Conservation (phyloP, 768 basidiomycete species). For the Saitozyma sp. region DNA sequence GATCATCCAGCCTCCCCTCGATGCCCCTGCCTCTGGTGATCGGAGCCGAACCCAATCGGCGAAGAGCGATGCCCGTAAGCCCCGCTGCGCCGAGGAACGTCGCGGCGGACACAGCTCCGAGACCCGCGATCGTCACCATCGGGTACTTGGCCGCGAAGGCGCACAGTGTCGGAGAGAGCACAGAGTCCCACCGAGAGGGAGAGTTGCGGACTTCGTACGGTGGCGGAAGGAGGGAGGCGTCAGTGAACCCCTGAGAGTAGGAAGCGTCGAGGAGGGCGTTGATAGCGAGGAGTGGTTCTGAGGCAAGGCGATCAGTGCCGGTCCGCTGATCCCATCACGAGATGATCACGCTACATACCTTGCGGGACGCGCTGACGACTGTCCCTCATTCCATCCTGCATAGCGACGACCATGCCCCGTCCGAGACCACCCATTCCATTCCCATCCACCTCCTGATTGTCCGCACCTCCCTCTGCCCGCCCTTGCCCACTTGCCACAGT, state of each 20-base stretch:
- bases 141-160: conserved; percentile 14
- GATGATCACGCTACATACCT: too few relatives aligned
- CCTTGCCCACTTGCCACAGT: too few relatives aligned
- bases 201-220: not conserved
- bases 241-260: not conserved
- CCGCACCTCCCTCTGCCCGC: too few relatives aligned
- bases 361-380: too few relatives aligned
- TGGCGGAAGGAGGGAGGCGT: not conserved
- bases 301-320: too few relatives aligned
- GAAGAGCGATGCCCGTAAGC: not conserved
- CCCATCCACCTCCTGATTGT: too few relatives aligned
- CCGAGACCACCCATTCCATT: too few relatives aligned
- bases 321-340: too few relatives aligned
- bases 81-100: conserved; percentile 1
- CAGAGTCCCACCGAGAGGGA: not conserved
- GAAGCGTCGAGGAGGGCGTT: conserved; percentile 1
- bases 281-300: not conserved
- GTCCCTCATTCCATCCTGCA: too few relatives aligned
- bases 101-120: conserved; percentile 8
- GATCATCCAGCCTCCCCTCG: not conserved
- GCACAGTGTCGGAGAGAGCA: not conserved
- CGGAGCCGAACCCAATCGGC: not conserved
- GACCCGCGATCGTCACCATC: conserved; percentile 12
- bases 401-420: too few relatives aligned
- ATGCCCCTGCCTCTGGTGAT: not conserved